These are phyloP conservation scores for Wallacemonas sp. DNA, from an alignment of 208 protist genomes.

Conservation along the genomic window DNA sequence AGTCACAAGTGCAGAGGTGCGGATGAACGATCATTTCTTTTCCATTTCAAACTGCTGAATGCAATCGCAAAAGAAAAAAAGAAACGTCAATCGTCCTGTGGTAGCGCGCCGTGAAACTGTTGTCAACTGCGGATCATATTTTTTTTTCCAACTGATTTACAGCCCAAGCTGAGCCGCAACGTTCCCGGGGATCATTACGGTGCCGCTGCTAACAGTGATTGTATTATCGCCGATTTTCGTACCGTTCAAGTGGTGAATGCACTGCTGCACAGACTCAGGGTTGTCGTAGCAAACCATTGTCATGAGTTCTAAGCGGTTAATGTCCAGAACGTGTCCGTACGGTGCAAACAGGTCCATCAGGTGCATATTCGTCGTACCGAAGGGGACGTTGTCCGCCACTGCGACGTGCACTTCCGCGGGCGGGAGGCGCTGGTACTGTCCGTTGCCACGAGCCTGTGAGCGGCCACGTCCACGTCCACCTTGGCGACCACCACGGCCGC, in stretches of 20 bases:
- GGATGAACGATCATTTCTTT: too few relatives aligned
- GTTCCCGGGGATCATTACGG: constrained; percentile 67
- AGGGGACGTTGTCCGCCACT: constrained; percentile 82
- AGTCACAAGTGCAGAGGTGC: too few relatives aligned
- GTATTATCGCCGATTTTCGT: constrained; percentile 58
- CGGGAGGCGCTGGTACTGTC: constrained; percentile 25
- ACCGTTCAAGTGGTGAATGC: constrained; percentile 83
- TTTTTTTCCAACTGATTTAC: constrained; percentile 17
- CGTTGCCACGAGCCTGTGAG: constrained; percentile 2
- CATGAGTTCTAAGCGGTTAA: constrained; percentile 73
- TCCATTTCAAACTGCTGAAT: constrained; percentile 5
- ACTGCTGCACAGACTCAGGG: constrained; percentile 72
- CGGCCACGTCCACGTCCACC: constrained; percentile 10
- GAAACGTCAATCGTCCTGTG: background rate
- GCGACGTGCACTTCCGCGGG: constrained; percentile 61
- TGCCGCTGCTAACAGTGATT: constrained; percentile 84
- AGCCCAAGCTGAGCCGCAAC: constrained; percentile 53
- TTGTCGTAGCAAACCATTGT: constrained; percentile 73
- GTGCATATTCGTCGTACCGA: constrained; percentile 74
- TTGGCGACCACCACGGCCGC: background rate
- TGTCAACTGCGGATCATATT: too few relatives aligned
- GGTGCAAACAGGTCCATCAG: constrained; percentile 71
- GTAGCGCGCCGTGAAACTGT: too few relatives aligned
- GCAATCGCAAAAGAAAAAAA: background rate
- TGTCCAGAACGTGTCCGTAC: constrained; percentile 76